Evolutionary conservation across 257 asterid species (phyloP).

Genomic region (Solanum chiquidenum): DNA sequence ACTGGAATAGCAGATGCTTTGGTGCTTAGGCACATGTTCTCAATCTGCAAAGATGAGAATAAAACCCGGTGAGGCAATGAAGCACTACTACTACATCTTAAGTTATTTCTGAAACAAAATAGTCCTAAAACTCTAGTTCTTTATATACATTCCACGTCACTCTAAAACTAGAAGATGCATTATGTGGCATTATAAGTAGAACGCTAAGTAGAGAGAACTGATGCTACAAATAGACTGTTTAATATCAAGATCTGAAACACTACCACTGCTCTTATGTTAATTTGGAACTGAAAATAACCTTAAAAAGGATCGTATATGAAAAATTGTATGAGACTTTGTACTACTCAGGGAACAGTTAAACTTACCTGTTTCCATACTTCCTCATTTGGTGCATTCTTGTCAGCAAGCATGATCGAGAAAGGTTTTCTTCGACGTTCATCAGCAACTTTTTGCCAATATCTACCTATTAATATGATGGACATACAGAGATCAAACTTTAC

Average conservation of each 20-base stretch:
- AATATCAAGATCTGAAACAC: background rate
- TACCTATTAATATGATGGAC: conserved; percentile 36
- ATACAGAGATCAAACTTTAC: background rate
- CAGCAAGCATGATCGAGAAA: conserved; percentile 82
- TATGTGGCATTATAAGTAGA: background rate
- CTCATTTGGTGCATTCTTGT: conserved; percentile 97
- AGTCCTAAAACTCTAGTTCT: background rate
- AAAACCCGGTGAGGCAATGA: background rate
- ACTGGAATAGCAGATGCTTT: conserved; percentile 87
- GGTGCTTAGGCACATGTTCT: conserved; percentile 75
- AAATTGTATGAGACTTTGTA: background rate
- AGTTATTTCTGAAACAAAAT: background rate
- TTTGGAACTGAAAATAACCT: background rate
- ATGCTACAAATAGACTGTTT: background rate
- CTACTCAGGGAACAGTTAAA: background rate
- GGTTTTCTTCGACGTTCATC: conserved; percentile 75
- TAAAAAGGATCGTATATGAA: background rate
- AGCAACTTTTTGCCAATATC: conserved; percentile 78
- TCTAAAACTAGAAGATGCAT: background rate
- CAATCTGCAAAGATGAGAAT: conserved; percentile 52
- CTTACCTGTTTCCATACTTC: conserved; percentile 89
- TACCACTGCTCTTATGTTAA: background rate
- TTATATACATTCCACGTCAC: background rate
- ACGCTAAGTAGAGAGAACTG: background rate
- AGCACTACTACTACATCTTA: background rate